phyloP scores from a whole-genome alignment of 495 filamentous ascomycete species.

The Lindgomyces ingoldianus region DNA sequence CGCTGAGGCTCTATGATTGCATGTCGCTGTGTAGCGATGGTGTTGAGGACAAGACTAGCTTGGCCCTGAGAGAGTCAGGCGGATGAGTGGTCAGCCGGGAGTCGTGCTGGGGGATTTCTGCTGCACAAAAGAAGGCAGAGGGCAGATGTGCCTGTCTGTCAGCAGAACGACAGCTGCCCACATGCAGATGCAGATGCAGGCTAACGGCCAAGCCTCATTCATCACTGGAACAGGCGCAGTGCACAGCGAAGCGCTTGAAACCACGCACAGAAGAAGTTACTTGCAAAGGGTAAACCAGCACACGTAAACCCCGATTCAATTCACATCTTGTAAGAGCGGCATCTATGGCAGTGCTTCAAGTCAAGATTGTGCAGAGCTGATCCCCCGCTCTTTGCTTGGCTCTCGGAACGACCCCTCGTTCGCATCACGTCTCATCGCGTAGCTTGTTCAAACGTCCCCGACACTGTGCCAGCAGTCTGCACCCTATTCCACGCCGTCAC shows the following conservation, averaged over 20 bases:
- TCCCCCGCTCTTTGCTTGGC: not conserved
- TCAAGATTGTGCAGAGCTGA: too few species aligned
- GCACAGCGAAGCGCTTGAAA: constrained; percentile 15
- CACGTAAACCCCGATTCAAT: not conserved
- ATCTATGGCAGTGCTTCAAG: constrained; percentile 1
- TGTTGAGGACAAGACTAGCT: constrained; percentile 1
- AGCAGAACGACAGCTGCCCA: not conserved
- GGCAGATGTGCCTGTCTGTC: constrained; percentile 1
- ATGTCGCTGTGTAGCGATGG: not conserved
- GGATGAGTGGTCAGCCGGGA: too few species aligned
- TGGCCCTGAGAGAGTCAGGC: not conserved
- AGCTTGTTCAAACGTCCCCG: too few species aligned
- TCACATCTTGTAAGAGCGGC: not conserved
- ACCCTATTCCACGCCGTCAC: too few species aligned
- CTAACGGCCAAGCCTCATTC: constrained; percentile 17
- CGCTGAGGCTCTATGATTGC: constrained; percentile 6
- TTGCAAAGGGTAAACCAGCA: too few species aligned
- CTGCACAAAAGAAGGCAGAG: not conserved
- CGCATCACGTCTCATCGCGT: not conserved
- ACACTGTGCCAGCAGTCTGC: too few species aligned
- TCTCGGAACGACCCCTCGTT: not conserved
- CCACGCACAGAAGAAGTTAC: too few species aligned
- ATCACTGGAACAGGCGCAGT: constrained; percentile 9
- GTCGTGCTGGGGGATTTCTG: not conserved
- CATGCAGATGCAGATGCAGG: not conserved